Percentiles rank a stretch among this genome's conserved stretches.
Evolutionary conservation across 176 grass and related monocot species (phyloP).

Genomic region (Hyparrhenia diplandra): DNA sequence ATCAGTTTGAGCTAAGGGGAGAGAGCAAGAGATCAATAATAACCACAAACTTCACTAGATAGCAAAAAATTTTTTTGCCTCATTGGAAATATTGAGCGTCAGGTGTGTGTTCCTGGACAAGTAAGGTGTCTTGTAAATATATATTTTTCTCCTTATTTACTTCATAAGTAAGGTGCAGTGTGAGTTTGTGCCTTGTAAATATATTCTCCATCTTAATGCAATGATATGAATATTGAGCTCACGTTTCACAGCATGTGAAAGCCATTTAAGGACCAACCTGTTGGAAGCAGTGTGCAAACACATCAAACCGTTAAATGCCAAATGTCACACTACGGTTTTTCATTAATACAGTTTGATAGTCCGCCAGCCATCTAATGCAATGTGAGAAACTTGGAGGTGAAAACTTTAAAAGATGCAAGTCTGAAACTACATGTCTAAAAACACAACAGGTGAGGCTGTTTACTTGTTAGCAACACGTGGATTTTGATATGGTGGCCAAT

Average conservation of each 20-base stretch:
- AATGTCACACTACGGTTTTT: neutral
- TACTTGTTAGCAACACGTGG: neutral
- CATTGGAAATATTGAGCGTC: neutral
- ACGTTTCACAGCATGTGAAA: constrained; percentile 8
- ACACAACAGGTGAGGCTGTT: neutral
- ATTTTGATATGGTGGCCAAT: neutral
- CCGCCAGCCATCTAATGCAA: neutral
- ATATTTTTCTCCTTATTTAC: no score
- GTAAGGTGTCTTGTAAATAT: no score
- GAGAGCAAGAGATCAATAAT: neutral
- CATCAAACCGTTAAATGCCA: neutral
- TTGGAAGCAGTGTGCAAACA: neutral
- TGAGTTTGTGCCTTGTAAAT: neutral
- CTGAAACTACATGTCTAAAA: neutral
- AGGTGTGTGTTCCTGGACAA: neutral
- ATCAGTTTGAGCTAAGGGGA: neutral
- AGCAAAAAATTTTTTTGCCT: neutral
- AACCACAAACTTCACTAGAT: neutral
- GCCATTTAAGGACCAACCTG: neutral
- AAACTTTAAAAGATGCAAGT: neutral
- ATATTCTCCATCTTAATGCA: neutral
- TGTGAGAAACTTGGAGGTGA: neutral
- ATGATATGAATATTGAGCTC: neutral
- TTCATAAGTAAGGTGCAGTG: no score
- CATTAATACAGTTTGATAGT: neutral